Conservation (phyloP, 2,329 filamentous ascomycete species). For the Xylaria sp. region DNA sequence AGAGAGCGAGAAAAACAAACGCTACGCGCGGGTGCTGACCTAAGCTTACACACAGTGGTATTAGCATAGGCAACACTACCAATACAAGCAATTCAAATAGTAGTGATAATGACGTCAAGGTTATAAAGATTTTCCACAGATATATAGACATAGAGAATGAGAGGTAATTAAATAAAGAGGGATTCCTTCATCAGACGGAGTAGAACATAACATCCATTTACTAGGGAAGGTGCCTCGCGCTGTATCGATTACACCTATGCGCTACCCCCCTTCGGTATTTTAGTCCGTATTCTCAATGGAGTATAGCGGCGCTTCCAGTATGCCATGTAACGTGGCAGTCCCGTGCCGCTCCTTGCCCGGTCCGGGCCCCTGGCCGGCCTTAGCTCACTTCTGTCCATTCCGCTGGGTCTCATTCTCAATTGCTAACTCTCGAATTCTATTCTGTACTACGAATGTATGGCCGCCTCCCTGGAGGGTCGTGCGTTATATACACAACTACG, state of each 20-base stretch:
- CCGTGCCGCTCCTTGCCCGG: slow-evolving; percentile 17
- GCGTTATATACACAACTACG: background rate
- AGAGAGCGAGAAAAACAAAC: background rate
- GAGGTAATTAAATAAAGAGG: too few relatives aligned
- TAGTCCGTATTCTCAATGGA: background rate
- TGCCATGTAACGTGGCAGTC: slow-evolving; percentile 33
- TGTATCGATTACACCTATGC: too few relatives aligned
- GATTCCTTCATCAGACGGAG: too few relatives aligned
- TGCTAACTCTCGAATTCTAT: background rate
- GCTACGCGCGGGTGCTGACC: slow-evolving; percentile 11
- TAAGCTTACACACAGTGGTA: background rate
- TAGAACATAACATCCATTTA: too few relatives aligned
- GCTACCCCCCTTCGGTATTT: too few relatives aligned
- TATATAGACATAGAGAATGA: too few relatives aligned
- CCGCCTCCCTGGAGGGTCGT: background rate
- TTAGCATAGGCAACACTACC: too few relatives aligned
- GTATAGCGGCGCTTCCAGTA: background rate
- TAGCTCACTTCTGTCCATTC: slow-evolving; percentile 26
- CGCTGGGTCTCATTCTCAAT: slow-evolving; percentile 17
- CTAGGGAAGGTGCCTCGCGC: too few relatives aligned
- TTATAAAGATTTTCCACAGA: too few relatives aligned
- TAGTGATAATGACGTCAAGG: too few relatives aligned
- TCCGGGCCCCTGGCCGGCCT: slow-evolving; percentile 8
- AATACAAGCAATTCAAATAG: too few relatives aligned
- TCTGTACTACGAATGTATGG: background rate